Percentiles rank a stretch among this genome's conserved stretches.
Evolutionary conservation across 2,329 filamentous ascomycete species (phyloP).

Genomic region (Chlorencoelia australis): DNA sequence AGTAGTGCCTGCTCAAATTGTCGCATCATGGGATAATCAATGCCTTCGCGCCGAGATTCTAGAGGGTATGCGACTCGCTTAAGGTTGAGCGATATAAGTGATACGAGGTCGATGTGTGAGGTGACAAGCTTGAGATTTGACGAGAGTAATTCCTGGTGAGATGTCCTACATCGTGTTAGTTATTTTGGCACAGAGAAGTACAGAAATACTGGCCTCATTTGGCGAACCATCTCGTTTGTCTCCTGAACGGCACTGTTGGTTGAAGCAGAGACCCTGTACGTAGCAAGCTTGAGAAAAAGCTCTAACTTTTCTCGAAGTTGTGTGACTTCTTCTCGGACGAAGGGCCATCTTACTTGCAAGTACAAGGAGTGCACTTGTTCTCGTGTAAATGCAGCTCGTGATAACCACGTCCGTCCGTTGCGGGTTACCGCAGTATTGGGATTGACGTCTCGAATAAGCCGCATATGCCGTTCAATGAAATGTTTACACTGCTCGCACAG

Average conservation of each 20-base stretch:
- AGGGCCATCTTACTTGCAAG: slow-evolving; percentile 15
- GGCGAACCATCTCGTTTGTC: slow-evolving; percentile 10
- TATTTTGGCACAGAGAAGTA: not conserved
- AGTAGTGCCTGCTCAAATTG: slow-evolving; percentile 18
- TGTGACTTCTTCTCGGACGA: slow-evolving; percentile 11
- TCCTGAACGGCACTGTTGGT: slow-evolving; percentile 10
- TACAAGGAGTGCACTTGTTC: slow-evolving; percentile 12
- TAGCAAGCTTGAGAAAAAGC: slow-evolving; percentile 15
- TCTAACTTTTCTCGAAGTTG: slow-evolving; percentile 14
- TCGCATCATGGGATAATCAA: slow-evolving; percentile 18
- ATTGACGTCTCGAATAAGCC: slow-evolving; percentile 15
- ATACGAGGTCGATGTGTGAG: slow-evolving; percentile 18
- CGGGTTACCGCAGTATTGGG: slow-evolving; percentile 10
- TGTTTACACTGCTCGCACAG: slow-evolving; percentile 10
- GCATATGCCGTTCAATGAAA: slow-evolving; percentile 17
- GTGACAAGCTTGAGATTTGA: slow-evolving; percentile 14
- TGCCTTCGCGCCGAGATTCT: slow-evolving; percentile 11
- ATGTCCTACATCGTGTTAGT: not conserved
- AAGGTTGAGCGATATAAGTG: slow-evolving; percentile 13
- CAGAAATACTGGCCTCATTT: slow-evolving; percentile 9
- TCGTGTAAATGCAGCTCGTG: slow-evolving; percentile 8
- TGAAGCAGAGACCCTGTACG: slow-evolving; percentile 1
- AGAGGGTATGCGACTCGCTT: slow-evolving; percentile 18
- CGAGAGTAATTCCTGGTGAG: not conserved
- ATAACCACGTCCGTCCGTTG: slow-evolving; percentile 12